A percentile compares a stretch with the other conserved stretches of the same genome.
These are phyloP conservation scores for Lentinula raphanica DNA, from an alignment of 768 basidiomycete genomes.

Conservation along the genomic window DNA sequence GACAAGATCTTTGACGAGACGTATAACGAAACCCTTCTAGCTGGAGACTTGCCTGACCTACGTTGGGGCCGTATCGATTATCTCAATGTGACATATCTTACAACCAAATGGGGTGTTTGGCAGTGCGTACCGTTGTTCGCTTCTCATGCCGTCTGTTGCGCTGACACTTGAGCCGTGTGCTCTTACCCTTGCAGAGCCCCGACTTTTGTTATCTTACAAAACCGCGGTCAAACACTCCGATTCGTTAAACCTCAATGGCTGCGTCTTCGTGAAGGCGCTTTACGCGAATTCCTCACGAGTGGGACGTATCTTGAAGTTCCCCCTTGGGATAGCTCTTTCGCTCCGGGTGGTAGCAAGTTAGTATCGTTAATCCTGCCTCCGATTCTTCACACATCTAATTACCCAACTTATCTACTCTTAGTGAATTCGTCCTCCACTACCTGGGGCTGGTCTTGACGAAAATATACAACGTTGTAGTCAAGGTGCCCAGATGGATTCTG, in stretches of 20 bases:
- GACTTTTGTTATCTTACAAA: constrained; percentile 59
- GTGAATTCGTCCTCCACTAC: constrained; percentile 65
- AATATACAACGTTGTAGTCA: constrained; percentile 45
- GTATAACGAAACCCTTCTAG: constrained; percentile 55
- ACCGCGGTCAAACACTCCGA: constrained; percentile 74
- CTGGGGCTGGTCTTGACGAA: constrained; percentile 44
- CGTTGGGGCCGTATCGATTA: constrained; percentile 88
- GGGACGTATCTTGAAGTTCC: constrained; percentile 59
- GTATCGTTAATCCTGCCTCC: neutral
- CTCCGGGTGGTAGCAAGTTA: constrained; percentile 75
- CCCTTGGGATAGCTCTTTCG: constrained; percentile 65
- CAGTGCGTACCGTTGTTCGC: constrained; percentile 59
- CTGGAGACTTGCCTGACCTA: constrained; percentile 62
- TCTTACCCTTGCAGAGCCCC: constrained; percentile 60
- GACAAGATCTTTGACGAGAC: constrained; percentile 73
- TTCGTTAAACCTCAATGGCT: constrained; percentile 69
- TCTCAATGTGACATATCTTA: constrained; percentile 73
- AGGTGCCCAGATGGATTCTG: constrained; percentile 70
- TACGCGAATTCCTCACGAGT: constrained; percentile 62
- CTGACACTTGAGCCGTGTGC: neutral
- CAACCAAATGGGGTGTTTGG: constrained; percentile 85
- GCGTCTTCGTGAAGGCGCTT: constrained; percentile 49
- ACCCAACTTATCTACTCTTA: constrained; percentile 23
- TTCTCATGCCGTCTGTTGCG: neutral
- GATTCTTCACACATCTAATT: neutral